A percentile compares a stretch with the other conserved stretches of the same genome.
Conservation (phyloP, 192 early-diverging fungal genomes). For the Chytriomyces confervae region DNA sequence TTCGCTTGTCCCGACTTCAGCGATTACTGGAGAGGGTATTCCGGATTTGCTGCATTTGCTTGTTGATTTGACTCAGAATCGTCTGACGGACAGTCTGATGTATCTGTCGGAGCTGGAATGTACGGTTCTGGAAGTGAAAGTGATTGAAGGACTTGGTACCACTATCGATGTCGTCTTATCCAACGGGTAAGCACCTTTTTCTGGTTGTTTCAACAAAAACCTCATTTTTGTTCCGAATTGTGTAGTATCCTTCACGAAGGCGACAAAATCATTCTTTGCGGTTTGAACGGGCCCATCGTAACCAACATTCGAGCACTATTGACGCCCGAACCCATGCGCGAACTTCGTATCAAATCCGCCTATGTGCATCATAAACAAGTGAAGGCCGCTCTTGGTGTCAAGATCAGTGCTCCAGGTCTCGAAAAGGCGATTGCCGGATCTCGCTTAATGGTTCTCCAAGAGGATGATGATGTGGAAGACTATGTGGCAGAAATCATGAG, state of each 20-base stretch:
- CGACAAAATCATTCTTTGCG: conserved; percentile 94
- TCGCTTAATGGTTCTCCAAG: conserved; percentile 87
- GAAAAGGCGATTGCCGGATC: conserved; percentile 98
- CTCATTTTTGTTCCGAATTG: not conserved
- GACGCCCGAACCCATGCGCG: conserved; percentile 99
- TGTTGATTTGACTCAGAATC: conserved; percentile 88
- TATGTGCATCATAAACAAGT: conserved; percentile 96
- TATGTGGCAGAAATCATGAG: conserved; percentile 93
- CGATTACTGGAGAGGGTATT: conserved; percentile 97
- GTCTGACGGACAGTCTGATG: conserved; percentile 96
- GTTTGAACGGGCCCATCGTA: conserved; percentile 91
- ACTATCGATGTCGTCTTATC: conserved; percentile 97
- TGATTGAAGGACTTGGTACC: conserved; percentile 96
- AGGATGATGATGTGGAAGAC: conserved; percentile 96
- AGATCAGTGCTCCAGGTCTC: conserved; percentile 91
- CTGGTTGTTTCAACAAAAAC: too few relatives aligned
- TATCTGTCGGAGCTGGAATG: conserved; percentile 95
- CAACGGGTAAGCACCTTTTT: conserved; percentile 59
- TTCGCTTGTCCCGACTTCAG: conserved; percentile 96
- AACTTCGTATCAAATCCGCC: conserved; percentile 94
- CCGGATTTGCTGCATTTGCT: conserved; percentile 95
- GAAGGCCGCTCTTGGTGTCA: conserved; percentile 96
- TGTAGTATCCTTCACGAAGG: conserved; percentile 82
- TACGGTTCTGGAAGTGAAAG: conserved; percentile 99
- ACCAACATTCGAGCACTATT: conserved; percentile 92